Conservation (phyloP, 192 early-diverging fungal genomes). For the Umbelopsis sp. region DNA sequence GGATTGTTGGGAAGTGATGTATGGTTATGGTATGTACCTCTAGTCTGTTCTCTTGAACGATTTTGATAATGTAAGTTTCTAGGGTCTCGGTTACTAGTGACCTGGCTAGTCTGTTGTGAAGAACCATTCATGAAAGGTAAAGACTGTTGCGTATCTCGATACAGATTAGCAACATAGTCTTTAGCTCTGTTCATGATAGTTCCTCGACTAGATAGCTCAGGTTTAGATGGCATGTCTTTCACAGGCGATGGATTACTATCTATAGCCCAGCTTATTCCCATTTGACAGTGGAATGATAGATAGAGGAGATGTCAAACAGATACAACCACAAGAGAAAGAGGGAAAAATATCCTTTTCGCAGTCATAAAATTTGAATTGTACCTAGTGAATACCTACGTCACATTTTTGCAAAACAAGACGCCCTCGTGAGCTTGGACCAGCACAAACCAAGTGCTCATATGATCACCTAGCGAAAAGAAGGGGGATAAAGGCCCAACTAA, state of each 20-base stretch:
- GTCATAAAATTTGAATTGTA: not conserved
- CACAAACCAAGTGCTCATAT: not conserved
- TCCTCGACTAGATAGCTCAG: not conserved
- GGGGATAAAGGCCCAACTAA: constrained; percentile 8
- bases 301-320: not conserved
- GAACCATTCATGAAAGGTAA: not conserved
- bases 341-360: not conserved
- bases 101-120: not conserved
- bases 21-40: not conserved
- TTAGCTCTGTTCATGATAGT: not conserved
- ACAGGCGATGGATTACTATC: not conserved
- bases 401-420: not conserved
- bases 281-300: not conserved
- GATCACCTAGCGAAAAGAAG: constrained; percentile 1
- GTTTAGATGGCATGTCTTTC: not conserved
- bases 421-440: constrained; percentile 5
- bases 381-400: not conserved
- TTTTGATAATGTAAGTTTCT: not conserved
- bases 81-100: not conserved
- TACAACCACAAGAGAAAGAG: not conserved
- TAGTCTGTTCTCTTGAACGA: not conserved
- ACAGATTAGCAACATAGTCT: not conserved
- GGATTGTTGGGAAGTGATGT: not conserved
- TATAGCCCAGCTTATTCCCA: not conserved
- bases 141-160: not conserved